Conservation (phyloP, 139 green algal species). For the Coelastrella sp. region DNA sequence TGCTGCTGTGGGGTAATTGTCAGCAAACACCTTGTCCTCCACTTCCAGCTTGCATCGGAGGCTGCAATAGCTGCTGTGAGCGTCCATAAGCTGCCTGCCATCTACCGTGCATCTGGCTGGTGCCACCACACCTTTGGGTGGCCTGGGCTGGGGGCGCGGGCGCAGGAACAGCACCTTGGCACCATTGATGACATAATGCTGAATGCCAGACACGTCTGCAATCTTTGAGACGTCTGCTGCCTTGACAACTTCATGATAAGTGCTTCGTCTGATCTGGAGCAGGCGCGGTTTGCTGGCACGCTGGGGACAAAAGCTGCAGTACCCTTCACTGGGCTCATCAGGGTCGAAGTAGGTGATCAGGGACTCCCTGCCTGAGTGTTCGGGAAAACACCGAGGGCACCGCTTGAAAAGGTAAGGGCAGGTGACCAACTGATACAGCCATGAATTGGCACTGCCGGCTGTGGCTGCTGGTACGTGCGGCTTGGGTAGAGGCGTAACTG, state of each 20-base stretch:
- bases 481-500: not conserved
- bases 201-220: slow-evolving; percentile 74
- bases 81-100: slow-evolving; percentile 63
- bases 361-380: slow-evolving; percentile 14
- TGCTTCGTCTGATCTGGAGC: slow-evolving; percentile 73
- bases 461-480: slow-evolving; percentile 14
- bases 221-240: slow-evolving; percentile 69
- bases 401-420: slow-evolving; percentile 28
- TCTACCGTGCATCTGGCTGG: slow-evolving; percentile 54
- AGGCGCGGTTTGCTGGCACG: slow-evolving; percentile 25
- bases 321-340: slow-evolving; percentile 8
- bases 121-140: slow-evolving; percentile 52
- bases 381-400: slow-evolving; percentile 32
- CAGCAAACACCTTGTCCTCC: slow-evolving; percentile 39
- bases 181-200: slow-evolving; percentile 90
- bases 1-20: slow-evolving; percentile 13
- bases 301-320: slow-evolving; percentile 47
- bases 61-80: slow-evolving; percentile 51
- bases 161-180: slow-evolving; percentile 86
- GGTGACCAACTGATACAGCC: slow-evolving; percentile 47
- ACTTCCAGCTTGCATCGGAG: slow-evolving; percentile 55
- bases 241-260: slow-evolving; percentile 91
- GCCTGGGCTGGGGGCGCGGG: slow-evolving; percentile 75
- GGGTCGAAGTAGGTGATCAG: slow-evolving; percentile 51
- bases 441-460: slow-evolving; percentile 35